phyloP scores from a whole-genome alignment of 441 rosid species.

The Breynia disticha region DNA sequence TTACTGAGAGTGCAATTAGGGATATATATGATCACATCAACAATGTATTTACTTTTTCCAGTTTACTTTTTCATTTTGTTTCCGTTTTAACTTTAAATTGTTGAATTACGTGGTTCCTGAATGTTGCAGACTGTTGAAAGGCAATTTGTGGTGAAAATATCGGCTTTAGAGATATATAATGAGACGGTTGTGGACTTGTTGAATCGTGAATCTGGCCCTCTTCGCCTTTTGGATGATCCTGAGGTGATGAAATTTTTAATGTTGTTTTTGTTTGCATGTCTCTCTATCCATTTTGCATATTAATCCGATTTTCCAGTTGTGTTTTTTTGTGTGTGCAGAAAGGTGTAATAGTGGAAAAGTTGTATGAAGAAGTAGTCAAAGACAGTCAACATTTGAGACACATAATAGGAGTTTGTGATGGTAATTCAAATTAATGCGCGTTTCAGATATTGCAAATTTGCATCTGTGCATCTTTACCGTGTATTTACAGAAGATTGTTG shows the following conservation, averaged over 20 bases:
- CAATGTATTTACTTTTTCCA: constrained; percentile 32
- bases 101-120: not conserved
- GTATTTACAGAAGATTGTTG: not conserved
- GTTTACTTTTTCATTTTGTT: not conserved
- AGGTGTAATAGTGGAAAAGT: constrained; percentile 78
- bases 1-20: constrained; percentile 60
- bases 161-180: constrained; percentile 89
- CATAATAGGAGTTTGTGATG: constrained; percentile 75
- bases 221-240: constrained; percentile 90
- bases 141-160: constrained; percentile 62
- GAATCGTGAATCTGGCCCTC: constrained; percentile 67
- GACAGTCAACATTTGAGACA: constrained; percentile 68
- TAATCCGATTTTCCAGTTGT: not conserved
- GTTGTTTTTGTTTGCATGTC: not conserved
- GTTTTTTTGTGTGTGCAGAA: constrained; percentile 26
- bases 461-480: not conserved
- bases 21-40: constrained; percentile 67
- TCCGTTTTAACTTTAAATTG: not conserved
- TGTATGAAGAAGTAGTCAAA: constrained; percentile 64
- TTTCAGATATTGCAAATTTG: not conserved
- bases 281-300: not conserved
- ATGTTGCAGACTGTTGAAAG: constrained; percentile 54
- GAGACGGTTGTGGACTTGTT: constrained; percentile 80
- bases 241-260: constrained; percentile 41
- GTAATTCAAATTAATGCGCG: constrained; percentile 33